Conservation (phyloP, 2,329 filamentous ascomycete genomes). For the Aspergillus pseudoviridinutans region DNA sequence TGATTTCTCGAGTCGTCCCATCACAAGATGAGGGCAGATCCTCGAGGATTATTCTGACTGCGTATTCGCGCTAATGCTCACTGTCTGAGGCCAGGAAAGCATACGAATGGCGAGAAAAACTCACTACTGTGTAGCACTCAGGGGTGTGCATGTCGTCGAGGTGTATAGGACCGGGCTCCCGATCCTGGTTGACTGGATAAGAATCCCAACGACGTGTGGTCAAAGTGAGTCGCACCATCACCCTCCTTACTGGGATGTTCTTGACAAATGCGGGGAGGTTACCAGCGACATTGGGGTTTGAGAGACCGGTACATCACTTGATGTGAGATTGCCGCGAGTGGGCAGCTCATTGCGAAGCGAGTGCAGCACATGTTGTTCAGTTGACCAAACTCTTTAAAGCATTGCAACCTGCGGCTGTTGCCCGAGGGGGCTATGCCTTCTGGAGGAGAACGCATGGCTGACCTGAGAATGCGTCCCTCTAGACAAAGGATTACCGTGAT, state of each 20-base stretch:
- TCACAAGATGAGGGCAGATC: background rate
- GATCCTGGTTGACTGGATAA: background rate
- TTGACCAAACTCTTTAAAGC: background rate
- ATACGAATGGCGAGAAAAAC: background rate
- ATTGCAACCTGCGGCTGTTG: background rate
- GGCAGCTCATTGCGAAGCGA: background rate
- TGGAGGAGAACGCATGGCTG: background rate
- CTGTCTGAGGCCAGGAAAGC: background rate
- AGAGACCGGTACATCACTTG: background rate
- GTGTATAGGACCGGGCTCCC: background rate
- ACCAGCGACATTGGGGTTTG: background rate
- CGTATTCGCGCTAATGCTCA: background rate
- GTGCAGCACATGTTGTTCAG: background rate
- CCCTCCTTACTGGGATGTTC: background rate
- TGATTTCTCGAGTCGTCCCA: background rate
- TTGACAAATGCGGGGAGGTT: background rate
- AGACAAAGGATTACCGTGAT: background rate
- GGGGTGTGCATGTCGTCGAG: background rate
- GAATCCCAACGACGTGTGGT: background rate
- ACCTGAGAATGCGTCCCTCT: too few relatives aligned
- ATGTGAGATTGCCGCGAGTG: background rate
- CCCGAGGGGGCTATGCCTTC: background rate
- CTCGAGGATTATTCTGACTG: background rate
- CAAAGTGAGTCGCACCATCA: background rate
- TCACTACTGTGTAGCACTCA: background rate